phyloP scores from a whole-genome alignment of 352 stramenopile genomes.

The Globisporangium parvum region DNA sequence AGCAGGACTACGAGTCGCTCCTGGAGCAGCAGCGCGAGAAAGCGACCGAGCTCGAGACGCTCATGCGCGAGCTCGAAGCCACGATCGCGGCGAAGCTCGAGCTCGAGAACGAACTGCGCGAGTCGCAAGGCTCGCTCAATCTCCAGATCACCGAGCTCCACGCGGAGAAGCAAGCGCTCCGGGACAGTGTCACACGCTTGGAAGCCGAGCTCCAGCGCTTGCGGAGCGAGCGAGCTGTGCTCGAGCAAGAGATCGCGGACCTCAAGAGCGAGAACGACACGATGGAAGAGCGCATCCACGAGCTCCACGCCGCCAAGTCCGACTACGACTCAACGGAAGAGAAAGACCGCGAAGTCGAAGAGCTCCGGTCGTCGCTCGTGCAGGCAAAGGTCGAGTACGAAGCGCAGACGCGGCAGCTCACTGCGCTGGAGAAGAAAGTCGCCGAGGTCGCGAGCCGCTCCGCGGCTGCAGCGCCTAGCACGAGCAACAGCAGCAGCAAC shows the following conservation, averaged over 20 bases:
- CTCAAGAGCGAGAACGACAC: conserved; percentile 53
- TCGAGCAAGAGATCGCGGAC: conserved; percentile 34
- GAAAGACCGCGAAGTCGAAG: conserved; percentile 48
- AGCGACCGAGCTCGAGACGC: conserved; percentile 22
- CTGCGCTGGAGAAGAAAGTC: conserved; percentile 48
- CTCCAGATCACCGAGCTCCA: conserved; percentile 11
- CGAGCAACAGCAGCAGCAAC: conserved; percentile 1
- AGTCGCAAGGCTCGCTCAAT: conserved; percentile 8
- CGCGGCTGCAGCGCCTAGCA: conserved; percentile 6
- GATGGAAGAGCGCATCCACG: conserved; percentile 48
- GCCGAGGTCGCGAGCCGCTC: conserved; percentile 38
- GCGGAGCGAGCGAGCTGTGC: conserved; percentile 32
- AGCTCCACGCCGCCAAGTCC: conserved; percentile 32
- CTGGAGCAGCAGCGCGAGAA: conserved; percentile 29
- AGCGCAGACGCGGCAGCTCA: conserved; percentile 49
- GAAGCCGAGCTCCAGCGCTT: conserved; percentile 26
- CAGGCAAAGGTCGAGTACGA: conserved; percentile 50
- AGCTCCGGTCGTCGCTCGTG: conserved; percentile 49
- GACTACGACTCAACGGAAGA: conserved; percentile 34
- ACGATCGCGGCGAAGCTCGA: conserved; percentile 22
- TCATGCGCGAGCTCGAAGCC: conserved; percentile 22
- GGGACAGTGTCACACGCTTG: conserved; percentile 10
- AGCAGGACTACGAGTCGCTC: conserved; percentile 52
- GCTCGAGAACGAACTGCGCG: conserved; percentile 18
- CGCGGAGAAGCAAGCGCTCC: conserved; percentile 13